These are phyloP conservation scores for Lepidium campestre DNA, from an alignment of 441 rosid species.

Conservation along the genomic window DNA sequence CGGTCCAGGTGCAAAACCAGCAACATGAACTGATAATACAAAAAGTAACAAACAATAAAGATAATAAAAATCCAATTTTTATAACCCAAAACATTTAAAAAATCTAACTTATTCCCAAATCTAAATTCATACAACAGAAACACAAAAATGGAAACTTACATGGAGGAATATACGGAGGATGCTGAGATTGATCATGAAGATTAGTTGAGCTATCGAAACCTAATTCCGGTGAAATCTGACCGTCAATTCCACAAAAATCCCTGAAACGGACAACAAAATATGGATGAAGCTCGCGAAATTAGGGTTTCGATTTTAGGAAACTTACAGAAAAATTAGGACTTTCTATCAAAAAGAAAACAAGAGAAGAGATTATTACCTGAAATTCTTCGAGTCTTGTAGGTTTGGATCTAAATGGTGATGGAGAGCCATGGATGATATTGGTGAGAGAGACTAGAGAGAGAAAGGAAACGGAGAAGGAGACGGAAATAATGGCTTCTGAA, in stretches of 20 bases:
- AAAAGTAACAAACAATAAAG: neutral
- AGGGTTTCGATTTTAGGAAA: conserved; percentile 8
- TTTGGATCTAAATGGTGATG: conserved; percentile 24
- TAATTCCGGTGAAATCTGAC: conserved; percentile 45
- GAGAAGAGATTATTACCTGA: conserved; percentile 22
- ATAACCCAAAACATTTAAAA: neutral
- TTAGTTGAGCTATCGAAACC: conserved; percentile 34
- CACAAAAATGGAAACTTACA: conserved; percentile 31
- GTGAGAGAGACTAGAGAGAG: neutral
- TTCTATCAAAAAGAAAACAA: neutral
- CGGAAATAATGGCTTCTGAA: neutral
- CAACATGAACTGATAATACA: conserved; percentile 59
- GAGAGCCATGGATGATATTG: conserved; percentile 26
- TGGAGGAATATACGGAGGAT: conserved; percentile 84
- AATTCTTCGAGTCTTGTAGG: conserved; percentile 15
- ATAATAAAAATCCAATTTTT: neutral
- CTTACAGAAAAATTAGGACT: neutral
- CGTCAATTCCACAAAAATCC: conserved; percentile 41
- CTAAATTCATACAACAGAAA: neutral
- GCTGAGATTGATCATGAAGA: conserved; percentile 63
- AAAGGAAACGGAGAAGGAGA: conserved; percentile 9
- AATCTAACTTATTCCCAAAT: neutral
- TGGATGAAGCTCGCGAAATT: neutral
- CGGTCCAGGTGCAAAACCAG: conserved; percentile 64
- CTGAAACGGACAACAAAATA: conserved; percentile 23